Percentiles rank a stretch among this genome's conserved stretches.
Conservation (phyloP, 257 asterid species). For the Linderniella brevidens region DNA sequence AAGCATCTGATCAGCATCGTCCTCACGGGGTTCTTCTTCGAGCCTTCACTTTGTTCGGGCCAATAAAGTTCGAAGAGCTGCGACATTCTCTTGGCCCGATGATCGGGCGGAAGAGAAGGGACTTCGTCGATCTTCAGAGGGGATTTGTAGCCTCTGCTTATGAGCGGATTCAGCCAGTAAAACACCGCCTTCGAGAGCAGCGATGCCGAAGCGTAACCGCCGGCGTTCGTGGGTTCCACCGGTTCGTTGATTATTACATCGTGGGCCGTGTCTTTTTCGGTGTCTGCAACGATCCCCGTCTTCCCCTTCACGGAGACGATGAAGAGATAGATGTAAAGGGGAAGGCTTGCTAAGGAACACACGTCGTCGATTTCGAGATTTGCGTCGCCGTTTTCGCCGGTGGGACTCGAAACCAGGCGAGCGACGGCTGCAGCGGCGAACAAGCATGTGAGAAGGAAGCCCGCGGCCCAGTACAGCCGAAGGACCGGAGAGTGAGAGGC, state of each 20-base stretch:
- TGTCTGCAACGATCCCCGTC: slow-evolving; percentile 13
- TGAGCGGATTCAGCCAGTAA: slow-evolving; percentile 50
- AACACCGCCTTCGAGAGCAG: slow-evolving; percentile 30
- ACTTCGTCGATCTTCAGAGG: slow-evolving; percentile 37
- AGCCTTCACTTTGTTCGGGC: slow-evolving; percentile 42
- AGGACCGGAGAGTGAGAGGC: slow-evolving; percentile 22
- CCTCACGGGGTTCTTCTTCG: slow-evolving; percentile 34
- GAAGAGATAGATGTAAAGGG: slow-evolving; percentile 18
- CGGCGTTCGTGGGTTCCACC: slow-evolving; percentile 14
- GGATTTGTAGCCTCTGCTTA: slow-evolving; percentile 32
- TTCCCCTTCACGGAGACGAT: slow-evolving; percentile 22
- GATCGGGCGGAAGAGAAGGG: slow-evolving; percentile 34
- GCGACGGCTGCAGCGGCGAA: slow-evolving; percentile 13
- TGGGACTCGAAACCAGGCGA: slow-evolving; percentile 20
- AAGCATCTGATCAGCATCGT: slow-evolving; percentile 30
- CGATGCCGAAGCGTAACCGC: slow-evolving; percentile 46
- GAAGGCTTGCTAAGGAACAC: slow-evolving; percentile 20
- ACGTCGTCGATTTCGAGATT: slow-evolving; percentile 28
- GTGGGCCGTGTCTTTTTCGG: no score
- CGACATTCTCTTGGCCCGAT: slow-evolving; percentile 29
- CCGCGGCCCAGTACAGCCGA: slow-evolving; percentile 14
- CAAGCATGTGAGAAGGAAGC: slow-evolving; percentile 9
- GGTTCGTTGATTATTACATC: slow-evolving; percentile 7
- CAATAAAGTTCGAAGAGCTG: slow-evolving; percentile 26
- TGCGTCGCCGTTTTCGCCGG: slow-evolving; percentile 15